These are phyloP conservation scores for Gastrolobium bilobum DNA, from an alignment of 306 rosid species.

Conservation along the genomic window DNA sequence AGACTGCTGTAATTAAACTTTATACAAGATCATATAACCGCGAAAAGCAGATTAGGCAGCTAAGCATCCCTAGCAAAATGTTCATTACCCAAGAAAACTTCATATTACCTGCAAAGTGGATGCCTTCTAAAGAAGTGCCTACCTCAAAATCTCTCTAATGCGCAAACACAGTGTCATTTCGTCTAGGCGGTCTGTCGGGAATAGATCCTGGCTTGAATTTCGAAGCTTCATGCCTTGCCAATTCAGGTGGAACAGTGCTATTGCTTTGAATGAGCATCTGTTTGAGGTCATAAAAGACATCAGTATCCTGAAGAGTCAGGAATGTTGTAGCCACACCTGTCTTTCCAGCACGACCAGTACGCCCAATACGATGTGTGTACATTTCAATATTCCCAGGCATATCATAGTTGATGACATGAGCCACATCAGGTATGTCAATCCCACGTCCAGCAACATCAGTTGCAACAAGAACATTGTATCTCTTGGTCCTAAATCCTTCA, in stretches of 20 bases:
- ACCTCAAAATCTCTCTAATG: conserved; percentile 58
- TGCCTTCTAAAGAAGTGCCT: conserved; percentile 24
- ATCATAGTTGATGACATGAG: conserved; percentile 87
- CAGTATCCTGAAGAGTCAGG: conserved; percentile 78
- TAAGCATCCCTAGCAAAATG: conserved; percentile 39
- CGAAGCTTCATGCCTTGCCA: conserved; percentile 94
- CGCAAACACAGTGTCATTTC: conserved; percentile 82
- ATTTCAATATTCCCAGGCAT: conserved; percentile 91
- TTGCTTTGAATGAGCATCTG: conserved; percentile 91
- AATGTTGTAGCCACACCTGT: conserved; percentile 88
- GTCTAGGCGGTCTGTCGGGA: conserved; percentile 92
- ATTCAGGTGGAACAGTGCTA: conserved; percentile 89
- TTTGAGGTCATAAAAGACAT: conserved; percentile 91
- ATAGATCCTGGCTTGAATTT: conserved; percentile 89
- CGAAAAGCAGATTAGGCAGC: conserved; percentile 39
- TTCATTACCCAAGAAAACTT: conserved; percentile 31
- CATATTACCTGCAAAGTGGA: conserved; percentile 27
- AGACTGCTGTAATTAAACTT: conserved; percentile 26
- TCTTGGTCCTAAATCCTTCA: conserved; percentile 90
- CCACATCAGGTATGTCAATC: conserved; percentile 95
- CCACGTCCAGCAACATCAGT: conserved; percentile 98
- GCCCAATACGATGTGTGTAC: conserved; percentile 93
- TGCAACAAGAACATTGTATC: conserved; percentile 89
- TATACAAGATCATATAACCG: conserved; percentile 43
- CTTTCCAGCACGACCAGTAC: conserved; percentile 95